A percentile compares a stretch with the other conserved stretches of the same genome.
These are phyloP conservation scores for Mollisiaceae sp. DNA, from an alignment of 2,329 filamentous ascomycete genomes.

Conservation along the genomic window DNA sequence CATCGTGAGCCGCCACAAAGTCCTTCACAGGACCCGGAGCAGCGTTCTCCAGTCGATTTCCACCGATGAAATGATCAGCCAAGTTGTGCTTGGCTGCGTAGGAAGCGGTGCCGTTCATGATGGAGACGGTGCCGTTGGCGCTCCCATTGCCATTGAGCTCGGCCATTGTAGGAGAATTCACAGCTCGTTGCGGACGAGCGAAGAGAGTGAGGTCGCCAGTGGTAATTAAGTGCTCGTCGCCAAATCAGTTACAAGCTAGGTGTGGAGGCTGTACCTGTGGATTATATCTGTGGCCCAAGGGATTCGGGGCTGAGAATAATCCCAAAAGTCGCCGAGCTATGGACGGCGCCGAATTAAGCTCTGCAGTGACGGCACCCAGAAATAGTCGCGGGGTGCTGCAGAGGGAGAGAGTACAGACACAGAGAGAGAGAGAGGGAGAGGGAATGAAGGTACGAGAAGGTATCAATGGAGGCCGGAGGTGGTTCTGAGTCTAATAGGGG, in stretches of 20 bases:
- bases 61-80: constrained; percentile 94
- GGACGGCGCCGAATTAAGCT: constrained; percentile 18
- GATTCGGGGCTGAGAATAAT: constrained; percentile 18
- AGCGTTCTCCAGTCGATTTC: constrained; percentile 84
- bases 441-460: constrained; percentile 4
- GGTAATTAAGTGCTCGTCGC: constrained; percentile 22
- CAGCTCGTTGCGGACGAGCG: constrained; percentile 39
- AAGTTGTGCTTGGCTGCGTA: constrained; percentile 84
- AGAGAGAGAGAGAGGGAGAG: constrained; percentile 4
- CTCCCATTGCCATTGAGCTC: constrained; percentile 47
- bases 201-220: constrained; percentile 34
- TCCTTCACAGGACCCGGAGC: constrained; percentile 90
- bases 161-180: constrained; percentile 50
- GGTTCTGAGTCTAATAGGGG: neutral
- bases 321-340: constrained; percentile 20
- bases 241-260: constrained; percentile 5
- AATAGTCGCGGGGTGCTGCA: neutral
- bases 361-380: neutral
- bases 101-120: constrained; percentile 63
- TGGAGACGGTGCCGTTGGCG: constrained; percentile 51
- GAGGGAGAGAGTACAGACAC: neutral
- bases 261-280: constrained; percentile 12
- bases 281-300: constrained; percentile 17
- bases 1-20: constrained; percentile 87
- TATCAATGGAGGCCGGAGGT: neutral